Evolutionary conservation across 768 basidiomycete genomes (phyloP), one percentile per base, ranked within the genome.

Genomic region (Phaeotremella fagi): DNA sequence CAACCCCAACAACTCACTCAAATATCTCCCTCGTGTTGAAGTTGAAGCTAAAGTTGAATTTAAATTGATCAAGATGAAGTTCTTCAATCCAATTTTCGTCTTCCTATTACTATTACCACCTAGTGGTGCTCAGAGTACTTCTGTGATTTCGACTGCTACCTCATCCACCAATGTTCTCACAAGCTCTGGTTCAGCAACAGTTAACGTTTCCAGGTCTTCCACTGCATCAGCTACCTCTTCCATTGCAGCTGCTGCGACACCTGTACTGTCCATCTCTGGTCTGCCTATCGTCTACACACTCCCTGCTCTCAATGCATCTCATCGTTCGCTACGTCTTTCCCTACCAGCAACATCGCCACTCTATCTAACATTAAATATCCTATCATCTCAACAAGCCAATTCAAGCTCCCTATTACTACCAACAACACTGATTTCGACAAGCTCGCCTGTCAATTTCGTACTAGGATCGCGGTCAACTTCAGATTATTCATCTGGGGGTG

Each of bases 301-400:
- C 7, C 63, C 65, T 1, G 5, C 66, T 1, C 48, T 70, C 1
- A 70, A 64, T 52, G n/a, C 36, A 0, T 44, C 65, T 1, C 25
- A 41, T 0, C 63, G 59, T 6, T 12, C 46, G 2, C 31, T 67
- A 4, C 52, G 52, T n/a, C 42, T 70, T 7, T 38, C 42, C 33
- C 31, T 70, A 4, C 63, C 68, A 2, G 23, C 51, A 2, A 52
- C 53, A 3, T 24, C 45, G 6, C 36, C 54, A 12, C 36, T 70
- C 12, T 66, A 57, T 45, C 43, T 74, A 16, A 74, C 70, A 4
- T 49, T 74, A 57, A 67, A 66, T 27, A 55, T 72, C 43, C 68
- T 66, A 48, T 57, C 70, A 4, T 45, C 66, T 0, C 54, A 57
- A 35, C 60, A 69, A 45, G 44, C 52, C 5, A 58, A 62, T 11